Evolutionary conservation across 306 rosid genomes (phyloP).

Genomic region (Glycine tomentella): DNA sequence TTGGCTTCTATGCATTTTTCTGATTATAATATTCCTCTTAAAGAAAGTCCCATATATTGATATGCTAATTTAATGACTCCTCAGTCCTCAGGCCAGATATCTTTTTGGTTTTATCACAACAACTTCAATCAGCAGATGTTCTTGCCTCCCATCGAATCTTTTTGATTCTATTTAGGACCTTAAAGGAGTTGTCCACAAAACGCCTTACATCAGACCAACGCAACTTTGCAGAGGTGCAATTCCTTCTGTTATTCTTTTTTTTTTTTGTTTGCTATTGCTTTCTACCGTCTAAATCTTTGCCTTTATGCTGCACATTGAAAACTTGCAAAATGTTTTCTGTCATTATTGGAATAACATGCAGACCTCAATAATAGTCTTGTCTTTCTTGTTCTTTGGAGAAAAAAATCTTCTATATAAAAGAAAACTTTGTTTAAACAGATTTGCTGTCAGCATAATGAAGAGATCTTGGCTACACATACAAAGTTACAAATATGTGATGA

Average conservation of each 20-base stretch:
- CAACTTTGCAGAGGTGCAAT: conserved; percentile 85
- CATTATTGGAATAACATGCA: conserved; percentile 22
- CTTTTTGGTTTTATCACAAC: conserved; percentile 80
- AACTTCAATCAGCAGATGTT: conserved; percentile 85
- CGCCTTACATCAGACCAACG: conserved; percentile 87
- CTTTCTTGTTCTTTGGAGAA: conserved; percentile 8
- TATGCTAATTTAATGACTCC: conserved; percentile 53
- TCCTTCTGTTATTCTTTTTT: conserved; percentile 16
- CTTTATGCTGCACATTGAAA: conserved; percentile 32
- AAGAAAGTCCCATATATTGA: conserved; percentile 53
- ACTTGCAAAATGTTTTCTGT: conserved; percentile 2
- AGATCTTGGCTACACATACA: conserved; percentile 25
- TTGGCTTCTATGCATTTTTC: conserved; percentile 30
- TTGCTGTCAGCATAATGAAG: conserved; percentile 21
- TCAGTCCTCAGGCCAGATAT: conserved; percentile 99
- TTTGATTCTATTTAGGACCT: conserved; percentile 78
- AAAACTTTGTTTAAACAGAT: conserved; percentile 31
- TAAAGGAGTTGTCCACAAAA: conserved; percentile 91
- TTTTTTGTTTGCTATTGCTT: conserved; percentile 23
- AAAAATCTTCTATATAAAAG: conserved; percentile 13
- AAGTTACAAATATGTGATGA: conserved; percentile 23
- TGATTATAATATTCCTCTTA: conserved; percentile 34
- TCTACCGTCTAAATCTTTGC: conserved; percentile 31
- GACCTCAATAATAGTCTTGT: not conserved
- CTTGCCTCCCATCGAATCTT: conserved; percentile 86